These are phyloP conservation scores for Cladosporium sp. DNA, from an alignment of 2,329 filamentous ascomycete genomes.

Conservation along the genomic window DNA sequence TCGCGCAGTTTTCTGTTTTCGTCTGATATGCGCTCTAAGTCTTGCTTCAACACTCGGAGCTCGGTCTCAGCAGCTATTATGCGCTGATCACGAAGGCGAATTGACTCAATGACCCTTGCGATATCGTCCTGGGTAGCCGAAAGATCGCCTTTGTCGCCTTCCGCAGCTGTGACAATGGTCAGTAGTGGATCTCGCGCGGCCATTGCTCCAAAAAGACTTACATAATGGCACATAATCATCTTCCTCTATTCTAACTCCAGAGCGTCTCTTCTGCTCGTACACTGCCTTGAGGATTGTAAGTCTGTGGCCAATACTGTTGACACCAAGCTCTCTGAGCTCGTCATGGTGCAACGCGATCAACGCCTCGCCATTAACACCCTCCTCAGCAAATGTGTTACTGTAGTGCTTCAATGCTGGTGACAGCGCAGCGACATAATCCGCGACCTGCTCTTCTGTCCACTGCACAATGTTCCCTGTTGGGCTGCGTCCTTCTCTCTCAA, in stretches of 20 bases:
- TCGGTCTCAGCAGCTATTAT: constrained; percentile 83
- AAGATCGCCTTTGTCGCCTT: constrained; percentile 81
- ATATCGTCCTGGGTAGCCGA: constrained; percentile 92
- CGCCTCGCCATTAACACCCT: constrained; percentile 91
- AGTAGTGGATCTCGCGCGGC: constrained; percentile 22
- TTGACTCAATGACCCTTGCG: constrained; percentile 83
- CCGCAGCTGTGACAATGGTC: constrained; percentile 66
- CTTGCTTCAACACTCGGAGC: constrained; percentile 69
- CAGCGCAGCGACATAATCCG: constrained; percentile 71
- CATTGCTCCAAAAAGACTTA: background rate
- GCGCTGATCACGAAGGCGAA: constrained; percentile 86
- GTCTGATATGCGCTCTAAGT: constrained; percentile 59
- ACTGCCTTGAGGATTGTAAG: constrained; percentile 94
- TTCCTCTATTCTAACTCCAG: constrained; percentile 85
- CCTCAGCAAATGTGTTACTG: constrained; percentile 62
- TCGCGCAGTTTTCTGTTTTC: constrained; percentile 88
- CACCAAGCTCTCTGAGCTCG: constrained; percentile 92
- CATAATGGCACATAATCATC: constrained; percentile 86
- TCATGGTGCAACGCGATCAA: constrained; percentile 86
- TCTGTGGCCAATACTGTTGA: constrained; percentile 88
- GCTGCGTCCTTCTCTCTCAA: constrained; percentile 46
- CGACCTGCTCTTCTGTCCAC: constrained; percentile 84
- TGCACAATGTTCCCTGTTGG: constrained; percentile 76
- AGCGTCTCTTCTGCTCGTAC: constrained; percentile 93
- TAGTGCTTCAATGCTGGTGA: constrained; percentile 38